Conservation (phyloP, 2,329 filamentous ascomycete species). For the Talaromyces sp. region DNA sequence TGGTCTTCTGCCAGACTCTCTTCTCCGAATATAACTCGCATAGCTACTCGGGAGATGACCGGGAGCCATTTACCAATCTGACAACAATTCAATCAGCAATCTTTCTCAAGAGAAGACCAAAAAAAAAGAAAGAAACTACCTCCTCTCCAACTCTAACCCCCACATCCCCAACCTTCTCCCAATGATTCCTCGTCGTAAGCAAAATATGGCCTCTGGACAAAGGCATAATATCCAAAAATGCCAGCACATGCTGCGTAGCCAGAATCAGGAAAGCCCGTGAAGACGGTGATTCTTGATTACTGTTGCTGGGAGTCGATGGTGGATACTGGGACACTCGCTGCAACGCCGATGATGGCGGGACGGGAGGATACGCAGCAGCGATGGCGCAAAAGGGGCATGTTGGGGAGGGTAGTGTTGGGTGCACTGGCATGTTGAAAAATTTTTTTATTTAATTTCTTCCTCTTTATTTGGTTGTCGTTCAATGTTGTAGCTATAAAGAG, state of each 20-base stretch:
- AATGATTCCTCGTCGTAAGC: constrained; percentile 71
- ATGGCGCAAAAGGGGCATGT: constrained; percentile 57
- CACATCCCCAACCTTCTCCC: constrained; percentile 70
- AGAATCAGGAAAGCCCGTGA: constrained; percentile 57
- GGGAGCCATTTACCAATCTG: constrained; percentile 44
- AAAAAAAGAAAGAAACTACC: constrained; percentile 46
- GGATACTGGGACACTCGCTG: background rate
- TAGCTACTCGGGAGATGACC: constrained; percentile 62
- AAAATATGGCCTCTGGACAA: constrained; percentile 78
- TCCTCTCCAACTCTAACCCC: constrained; percentile 58
- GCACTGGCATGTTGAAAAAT: background rate
- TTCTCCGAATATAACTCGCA: constrained; percentile 57
- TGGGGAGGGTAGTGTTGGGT: constrained; percentile 1
- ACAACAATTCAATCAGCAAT: background rate
- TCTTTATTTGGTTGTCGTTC: background rate
- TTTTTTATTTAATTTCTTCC: background rate
- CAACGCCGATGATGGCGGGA: constrained; percentile 16
- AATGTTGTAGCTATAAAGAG: background rate
- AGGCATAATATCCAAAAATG: constrained; percentile 91
- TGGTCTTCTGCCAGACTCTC: constrained; percentile 24
- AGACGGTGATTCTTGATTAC: constrained; percentile 14
- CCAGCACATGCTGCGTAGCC: constrained; percentile 69
- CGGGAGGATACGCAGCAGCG: constrained; percentile 44
- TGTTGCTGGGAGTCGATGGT: background rate
- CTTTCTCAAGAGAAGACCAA: background rate